Evolutionary conservation across 176 grass and related monocot species (phyloP).

Genomic region (Phoenix roebelenii): DNA sequence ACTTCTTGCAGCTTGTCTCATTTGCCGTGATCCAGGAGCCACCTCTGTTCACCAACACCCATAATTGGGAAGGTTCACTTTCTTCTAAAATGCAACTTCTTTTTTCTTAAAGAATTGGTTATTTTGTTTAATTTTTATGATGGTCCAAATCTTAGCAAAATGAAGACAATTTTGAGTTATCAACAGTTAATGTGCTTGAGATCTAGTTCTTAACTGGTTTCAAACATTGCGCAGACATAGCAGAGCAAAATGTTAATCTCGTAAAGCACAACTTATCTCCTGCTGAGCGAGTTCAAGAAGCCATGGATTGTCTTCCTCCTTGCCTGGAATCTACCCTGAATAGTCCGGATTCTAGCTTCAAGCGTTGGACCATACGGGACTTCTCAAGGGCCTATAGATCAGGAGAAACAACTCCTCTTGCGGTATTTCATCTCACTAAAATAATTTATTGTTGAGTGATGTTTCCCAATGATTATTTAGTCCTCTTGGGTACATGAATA

Average conservation of each 20-base stretch:
- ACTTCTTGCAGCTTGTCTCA: conserved; percentile 49
- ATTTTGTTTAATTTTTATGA: no score
- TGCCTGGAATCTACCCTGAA: conserved; percentile 13
- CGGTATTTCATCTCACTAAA: conserved; percentile 18
- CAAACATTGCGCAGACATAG: conserved; percentile 24
- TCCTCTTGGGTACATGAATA: no score
- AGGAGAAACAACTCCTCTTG: conserved; percentile 50
- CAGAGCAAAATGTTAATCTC: conserved; percentile 45
- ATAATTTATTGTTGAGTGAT: no score
- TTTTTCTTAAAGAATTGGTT: no score
- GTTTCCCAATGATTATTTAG: no score
- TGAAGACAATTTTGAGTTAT: no score
- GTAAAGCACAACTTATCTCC: conserved; percentile 35
- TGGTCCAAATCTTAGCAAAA: no score
- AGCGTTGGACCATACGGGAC: conserved; percentile 52
- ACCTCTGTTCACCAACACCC: conserved; percentile 58
- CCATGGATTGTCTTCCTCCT: conserved; percentile 40
- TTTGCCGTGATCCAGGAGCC: conserved; percentile 61
- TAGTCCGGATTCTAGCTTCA: conserved; percentile 12
- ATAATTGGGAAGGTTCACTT: conserved; percentile 40
- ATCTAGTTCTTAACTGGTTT: no score
- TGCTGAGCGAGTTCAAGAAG: conserved; percentile 36
- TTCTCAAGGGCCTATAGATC: conserved; percentile 49
- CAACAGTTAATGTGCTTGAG: no score
- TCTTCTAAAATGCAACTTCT: neutral